Evolutionary conservation across 768 basidiomycete species (phyloP), one percentile per base, ranked within the genome.

Genomic region (Termitomyces sp.): DNA sequence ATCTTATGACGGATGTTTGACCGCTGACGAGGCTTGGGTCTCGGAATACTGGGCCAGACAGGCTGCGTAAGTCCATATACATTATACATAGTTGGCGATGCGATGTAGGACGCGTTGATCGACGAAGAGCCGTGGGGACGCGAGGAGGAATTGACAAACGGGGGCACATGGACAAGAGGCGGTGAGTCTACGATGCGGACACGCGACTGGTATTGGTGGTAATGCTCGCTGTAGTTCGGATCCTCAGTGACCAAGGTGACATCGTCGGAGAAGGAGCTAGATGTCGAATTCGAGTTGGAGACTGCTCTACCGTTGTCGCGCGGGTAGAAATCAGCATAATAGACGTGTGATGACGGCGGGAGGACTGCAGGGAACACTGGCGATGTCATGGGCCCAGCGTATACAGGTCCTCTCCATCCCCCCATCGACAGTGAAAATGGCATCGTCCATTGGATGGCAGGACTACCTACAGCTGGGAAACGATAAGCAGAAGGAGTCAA

Each of bases 131-230:
- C 56, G 30, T 52, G 64, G 0, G 58, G 16, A 16, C 19, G 45
- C 11, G 40, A 37, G 25, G 55, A 47, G 8, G 55, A 39, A 21
- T 46, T 49, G 32, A 69, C 70, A 44, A 68, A 68, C 5, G 72
- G 72, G 9, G 72, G 63, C 19, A 72, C 68, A 57, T 75, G 73
- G 21, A 72, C 58, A 43, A 71, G 44, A 2, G 70, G 67, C 4
- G 65, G 63, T 32, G 68, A 67, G 21, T 75, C 72, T n/a, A 64
- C 61, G 28, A 75, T 63, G 40, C 61, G 66, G 35, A 77, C 63
- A 61, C 69, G 69, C n/a, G 76, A 76, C 62, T 76, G 76, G 54
- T 75, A 67, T 42, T 67, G 67, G 55, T 77, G 74, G 14, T 66
- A 57, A 59, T 75, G 75, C 60, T 77, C 76, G 55, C 59, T 60